A percentile compares a stretch with the other conserved stretches of the same genome.
Conservation (phyloP, 306 rosid species). For the Abrus pulchellus region DNA sequence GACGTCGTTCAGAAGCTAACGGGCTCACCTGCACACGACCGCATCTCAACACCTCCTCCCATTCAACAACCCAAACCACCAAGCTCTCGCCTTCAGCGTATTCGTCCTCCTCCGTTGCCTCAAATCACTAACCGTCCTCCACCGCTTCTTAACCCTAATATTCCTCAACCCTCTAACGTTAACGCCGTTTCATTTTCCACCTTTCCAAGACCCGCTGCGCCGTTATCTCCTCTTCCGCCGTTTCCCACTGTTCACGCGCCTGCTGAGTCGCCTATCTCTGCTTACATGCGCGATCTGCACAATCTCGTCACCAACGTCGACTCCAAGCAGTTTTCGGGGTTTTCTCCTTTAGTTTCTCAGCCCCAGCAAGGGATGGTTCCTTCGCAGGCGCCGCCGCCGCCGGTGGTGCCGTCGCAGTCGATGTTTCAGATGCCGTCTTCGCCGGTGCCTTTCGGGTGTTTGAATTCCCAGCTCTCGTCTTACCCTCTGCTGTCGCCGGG, state of each 20-base stretch:
- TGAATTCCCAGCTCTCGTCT: slow-evolving; percentile 83
- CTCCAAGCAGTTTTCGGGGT: slow-evolving; percentile 75
- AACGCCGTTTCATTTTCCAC: slow-evolving; percentile 23
- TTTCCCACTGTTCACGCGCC: slow-evolving; percentile 86
- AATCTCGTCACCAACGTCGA: slow-evolving; percentile 57
- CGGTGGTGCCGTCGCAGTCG: slow-evolving; percentile 38
- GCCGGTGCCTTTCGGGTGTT: slow-evolving; percentile 81
- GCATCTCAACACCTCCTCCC: slow-evolving; percentile 78
- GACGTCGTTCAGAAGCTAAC: slow-evolving; percentile 98
- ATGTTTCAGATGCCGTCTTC: slow-evolving; percentile 69
- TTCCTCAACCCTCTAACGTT: slow-evolving; percentile 37
- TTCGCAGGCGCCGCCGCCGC: slow-evolving; percentile 30
- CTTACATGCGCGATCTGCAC: slow-evolving; percentile 83
- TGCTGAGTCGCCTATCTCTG: slow-evolving; percentile 94
- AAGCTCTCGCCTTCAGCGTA: slow-evolving; percentile 92
- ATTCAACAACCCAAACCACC: slow-evolving; percentile 83
- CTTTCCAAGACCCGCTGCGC: slow-evolving; percentile 65
- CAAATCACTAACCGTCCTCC: slow-evolving; percentile 77
- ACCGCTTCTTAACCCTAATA: slow-evolving; percentile 51
- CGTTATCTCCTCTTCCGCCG: slow-evolving; percentile 91
- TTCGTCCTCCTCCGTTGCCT: slow-evolving; percentile 93
- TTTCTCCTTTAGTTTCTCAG: slow-evolving; percentile 62
- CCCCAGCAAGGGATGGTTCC: slow-evolving; percentile 31
- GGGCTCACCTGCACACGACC: slow-evolving; percentile 93
- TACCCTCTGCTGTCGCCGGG: slow-evolving; percentile 78